phyloP scores from a whole-genome alignment of 768 basidiomycete species.

The Amanita pseudoporphyria region DNA sequence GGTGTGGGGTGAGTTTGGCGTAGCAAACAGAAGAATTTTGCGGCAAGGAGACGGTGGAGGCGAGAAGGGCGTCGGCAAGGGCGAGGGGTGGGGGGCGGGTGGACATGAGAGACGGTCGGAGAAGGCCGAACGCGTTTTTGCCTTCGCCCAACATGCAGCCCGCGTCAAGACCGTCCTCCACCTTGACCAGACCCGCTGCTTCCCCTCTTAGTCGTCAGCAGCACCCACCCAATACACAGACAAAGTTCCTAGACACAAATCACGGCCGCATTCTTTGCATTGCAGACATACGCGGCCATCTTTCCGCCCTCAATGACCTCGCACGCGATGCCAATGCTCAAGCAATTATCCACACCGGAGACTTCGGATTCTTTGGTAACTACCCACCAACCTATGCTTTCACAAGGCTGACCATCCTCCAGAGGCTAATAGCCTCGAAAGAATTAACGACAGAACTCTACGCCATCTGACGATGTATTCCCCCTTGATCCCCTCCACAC shows the following conservation, averaged over 20 bases:
- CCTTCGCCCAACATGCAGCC: conserved; percentile 34
- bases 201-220: conserved; percentile 44
- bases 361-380: conserved; percentile 96
- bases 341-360: conserved; percentile 95
- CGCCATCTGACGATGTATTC: conserved; percentile 96
- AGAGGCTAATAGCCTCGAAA: conserved; percentile 74
- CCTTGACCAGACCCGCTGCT: conserved; percentile 46
- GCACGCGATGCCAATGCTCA: conserved; percentile 83
- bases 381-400: conserved; percentile 9
- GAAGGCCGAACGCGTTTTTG: conserved; percentile 12
- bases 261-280: conserved; percentile 89
- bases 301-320: conserved; percentile 83
- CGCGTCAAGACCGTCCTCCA: conserved; percentile 28
- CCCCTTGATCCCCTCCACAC: conserved; percentile 78
- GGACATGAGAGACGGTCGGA: conserved; percentile 11
- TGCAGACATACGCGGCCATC: conserved; percentile 86
- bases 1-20: conserved; percentile 29
- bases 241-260: conserved; percentile 68
- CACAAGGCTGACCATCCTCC: conserved; percentile 6
- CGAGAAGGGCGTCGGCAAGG: conserved; percentile 15
- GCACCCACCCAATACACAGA: conserved; percentile 58
- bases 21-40: conserved; percentile 39
- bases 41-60: conserved; percentile 33
- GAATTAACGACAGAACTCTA: conserved; percentile 93
- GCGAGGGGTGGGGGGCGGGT: conserved; percentile 9